Evolutionary conservation across 257 asterid species (phyloP).

Genomic region (Cynanchum wilfordii): DNA sequence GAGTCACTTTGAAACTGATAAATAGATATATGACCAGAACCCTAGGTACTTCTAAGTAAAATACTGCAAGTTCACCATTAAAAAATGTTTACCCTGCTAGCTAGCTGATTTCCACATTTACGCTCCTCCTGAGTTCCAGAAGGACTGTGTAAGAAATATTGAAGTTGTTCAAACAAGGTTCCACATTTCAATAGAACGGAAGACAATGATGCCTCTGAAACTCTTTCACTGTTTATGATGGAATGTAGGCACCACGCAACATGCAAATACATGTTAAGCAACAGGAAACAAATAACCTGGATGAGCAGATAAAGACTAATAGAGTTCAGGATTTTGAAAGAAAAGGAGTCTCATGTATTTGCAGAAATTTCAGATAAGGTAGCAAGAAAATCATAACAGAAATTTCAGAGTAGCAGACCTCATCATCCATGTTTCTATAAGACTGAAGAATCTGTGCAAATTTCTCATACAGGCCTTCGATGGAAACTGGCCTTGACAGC

Average conservation of each 20-base stretch:
- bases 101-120: slow-evolving; percentile 51
- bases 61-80: neutral
- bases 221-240: slow-evolving; percentile 55
- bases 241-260: slow-evolving; percentile 83
- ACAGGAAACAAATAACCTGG: slow-evolving; percentile 81
- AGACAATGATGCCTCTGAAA: slow-evolving; percentile 55
- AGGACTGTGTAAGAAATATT: slow-evolving; percentile 44
- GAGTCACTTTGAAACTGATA: slow-evolving; percentile 12
- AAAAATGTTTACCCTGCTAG: slow-evolving; percentile 61
- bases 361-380: no score
- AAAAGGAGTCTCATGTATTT: neutral
- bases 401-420: slow-evolving; percentile 42
- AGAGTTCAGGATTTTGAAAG: neutral
- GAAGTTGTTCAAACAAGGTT: slow-evolving; percentile 76
- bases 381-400: neutral
- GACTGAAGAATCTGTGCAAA: slow-evolving; percentile 53
- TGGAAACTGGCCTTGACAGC: slow-evolving; percentile 51
- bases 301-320: slow-evolving; percentile 15
- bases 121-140: slow-evolving; percentile 37
- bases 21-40: neutral
- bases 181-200: slow-evolving; percentile 58
- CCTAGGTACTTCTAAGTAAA: neutral
- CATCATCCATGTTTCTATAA: slow-evolving; percentile 74
- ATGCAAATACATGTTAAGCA: slow-evolving; percentile 90
- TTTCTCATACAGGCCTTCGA: slow-evolving; percentile 64